Evolutionary conservation across 768 basidiomycete species (phyloP), one percentile per base, ranked within the genome.

Genomic region (Mycena venus): DNA sequence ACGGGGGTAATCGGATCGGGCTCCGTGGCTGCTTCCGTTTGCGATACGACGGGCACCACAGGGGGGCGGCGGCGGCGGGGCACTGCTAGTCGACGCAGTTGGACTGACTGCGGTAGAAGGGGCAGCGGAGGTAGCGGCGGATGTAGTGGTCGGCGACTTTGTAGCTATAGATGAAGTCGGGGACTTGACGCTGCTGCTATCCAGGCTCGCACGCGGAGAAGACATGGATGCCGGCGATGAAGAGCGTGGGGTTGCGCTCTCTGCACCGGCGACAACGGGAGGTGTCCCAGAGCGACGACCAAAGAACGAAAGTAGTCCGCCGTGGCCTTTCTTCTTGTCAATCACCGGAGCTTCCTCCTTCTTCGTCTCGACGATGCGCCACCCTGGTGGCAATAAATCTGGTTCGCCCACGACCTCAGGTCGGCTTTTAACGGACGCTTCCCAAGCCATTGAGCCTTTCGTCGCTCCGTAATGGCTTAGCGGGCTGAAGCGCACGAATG

Each of bases 401-500:
- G 65, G 34, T 15, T 94, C 92, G 29, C 85, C 84, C 31, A 84
- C 74, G 40, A 85, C 70, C 14, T 89, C 90, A 34, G 88, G 86
- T 58, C 84, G 85, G 3, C 89, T 84, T 80, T 90, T 94, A 0
- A 95, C 84, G 21, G 92, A 88, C 8, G 86, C 86, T 79, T 95
- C 93, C 95, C 95, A 96, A 25, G 93, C 90, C 23, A 90, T 89
- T 6, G 93, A 92, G 1, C 94, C 94, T 81, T 93, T 94, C 0
- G 92, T 90, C 7, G 90, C 86, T 49, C 94, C 79, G 75, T 93
- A 91, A 69, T 91, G 85, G n/a, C 92, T 87, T 80, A 96, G 86
- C 2, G 95, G 95, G 75, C 95, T 94, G 31, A 78, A 80, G 21
- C 86, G 87, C 4, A 91, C 87, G 27, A 90, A 79, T 5, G 89